Conservation (phyloP, 441 rosid species). For the Syzygium malaccense region DNA sequence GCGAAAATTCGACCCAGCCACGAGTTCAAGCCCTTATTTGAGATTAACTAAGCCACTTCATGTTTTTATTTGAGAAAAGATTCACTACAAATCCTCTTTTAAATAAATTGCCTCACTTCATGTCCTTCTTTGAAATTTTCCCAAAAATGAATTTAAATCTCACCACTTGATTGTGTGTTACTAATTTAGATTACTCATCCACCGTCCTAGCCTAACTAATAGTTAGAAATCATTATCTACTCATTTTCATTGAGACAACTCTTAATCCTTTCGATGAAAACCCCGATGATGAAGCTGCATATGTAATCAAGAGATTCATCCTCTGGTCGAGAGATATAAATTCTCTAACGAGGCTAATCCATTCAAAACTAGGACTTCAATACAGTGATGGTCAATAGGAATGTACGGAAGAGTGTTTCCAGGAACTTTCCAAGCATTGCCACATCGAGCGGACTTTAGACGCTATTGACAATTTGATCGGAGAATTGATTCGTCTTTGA, state of each 20-base stretch:
- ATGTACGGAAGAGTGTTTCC: background rate
- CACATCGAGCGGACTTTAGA: background rate
- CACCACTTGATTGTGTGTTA: background rate
- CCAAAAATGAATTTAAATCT: background rate
- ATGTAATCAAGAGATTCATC: background rate
- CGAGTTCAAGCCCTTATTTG: background rate
- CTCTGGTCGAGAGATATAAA: background rate
- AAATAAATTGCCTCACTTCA: background rate
- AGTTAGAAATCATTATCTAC: background rate
- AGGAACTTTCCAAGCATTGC: background rate
- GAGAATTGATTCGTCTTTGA: background rate
- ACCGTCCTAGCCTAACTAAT: background rate
- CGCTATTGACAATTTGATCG: background rate
- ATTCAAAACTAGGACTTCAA: background rate
- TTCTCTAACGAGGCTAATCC: background rate
- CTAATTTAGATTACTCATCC: background rate
- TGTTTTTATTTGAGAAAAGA: background rate
- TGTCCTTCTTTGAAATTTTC: background rate
- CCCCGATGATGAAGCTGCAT: background rate
- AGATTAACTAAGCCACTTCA: background rate
- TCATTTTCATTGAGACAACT: background rate
- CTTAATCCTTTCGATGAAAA: background rate
- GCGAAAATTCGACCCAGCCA: background rate
- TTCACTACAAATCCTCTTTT: background rate
- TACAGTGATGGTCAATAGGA: background rate